Evolutionary conservation across 768 basidiomycete species (phyloP), one percentile per base, ranked within the genome.

Genomic region (Candolleomyces aberdarensis): DNA sequence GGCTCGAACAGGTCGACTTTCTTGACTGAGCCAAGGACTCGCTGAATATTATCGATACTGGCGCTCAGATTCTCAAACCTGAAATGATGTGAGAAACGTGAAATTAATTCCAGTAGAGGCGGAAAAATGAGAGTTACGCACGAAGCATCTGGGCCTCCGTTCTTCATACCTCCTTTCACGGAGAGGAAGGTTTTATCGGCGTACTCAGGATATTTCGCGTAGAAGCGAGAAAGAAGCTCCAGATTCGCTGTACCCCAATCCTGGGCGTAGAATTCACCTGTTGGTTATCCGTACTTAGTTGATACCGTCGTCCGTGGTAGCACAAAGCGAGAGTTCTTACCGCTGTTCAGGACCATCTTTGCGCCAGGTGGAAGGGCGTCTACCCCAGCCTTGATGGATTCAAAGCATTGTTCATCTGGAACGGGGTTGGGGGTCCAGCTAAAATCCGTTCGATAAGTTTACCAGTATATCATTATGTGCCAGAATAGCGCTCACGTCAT

Each of bases 381-480:
- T 58, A 83, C 65, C 6, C 79, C 79, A 4, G 79, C 79, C 67
- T 83, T 85, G 74, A 90, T 87, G 1, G 85, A 75, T 26, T 80
- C 83, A 62, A 90, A 88, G 9, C 81, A 82, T 39, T 83, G 77
- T 57, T 85, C 85, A 59, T 89, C 86, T 1, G 83, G 72, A 39
- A 79, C 71, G 10, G 77, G 75, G 17, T 66, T 71, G 10, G 79
- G 73, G 9, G 64, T 80, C 83, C 76, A 81, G 44, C 75, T 74
- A 60, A 1, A 47, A 11, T 41, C 3, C 26, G 26, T 36, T 15
- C 19, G 15, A 8, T 13, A 19, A 57, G 39, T 43, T 39, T 17
- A 44, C 17, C 29, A n/a, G 32, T n/a, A 43, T 43, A 5, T 2
- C n/a, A 8, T 20, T 20, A 49, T 22, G 19, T 14, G 48, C 36